Evolutionary conservation across 192 early-diverging fungal species (phyloP), one percentile per base, ranked within the genome.

Genomic region (Backusella sp.): DNA sequence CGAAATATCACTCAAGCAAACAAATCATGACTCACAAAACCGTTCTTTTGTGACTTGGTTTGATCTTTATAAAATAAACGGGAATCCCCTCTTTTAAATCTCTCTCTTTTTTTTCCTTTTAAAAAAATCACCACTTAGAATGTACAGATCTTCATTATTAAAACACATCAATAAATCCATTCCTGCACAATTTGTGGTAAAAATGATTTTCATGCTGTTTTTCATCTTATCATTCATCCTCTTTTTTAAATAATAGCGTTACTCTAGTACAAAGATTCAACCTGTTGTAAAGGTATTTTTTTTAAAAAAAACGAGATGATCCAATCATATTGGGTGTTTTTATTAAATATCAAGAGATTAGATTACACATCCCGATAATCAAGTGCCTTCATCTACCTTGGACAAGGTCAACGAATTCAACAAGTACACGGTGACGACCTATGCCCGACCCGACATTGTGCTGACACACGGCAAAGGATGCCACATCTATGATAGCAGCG

Each of bases 381-480:
- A 82, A 73, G 84, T 82, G 3, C 78, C 81, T 34, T 79, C 82
- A 49, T 73, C 74, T 66, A 88, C 88, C 0, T 44, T 73, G 1
- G 80, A 84, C 32, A 74, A 73, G 19, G 82, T 91, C n/a, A 73
- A 82, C 4, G 73, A 77, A 62, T 86, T 81, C 66, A 80, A 84
- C 70, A 88, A 88, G 76, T 93, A 91, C 77, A 89, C 89, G 34
- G 73, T 95, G 39, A 89, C 90, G 52, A 91, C 92, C 11, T 95
- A 95, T 67, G 79, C 80, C 19, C 90, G 92, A 26, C 93, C 93
- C 9, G 75, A 85, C n/a, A 77, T 94, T 4, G 84, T 93, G 35
- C 88, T 99, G 62, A 90, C 90, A 8, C 92, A 94, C 72, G 98
- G 96, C 53, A 86, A 94, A 82, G 95, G 96, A 6, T 86, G 84